Evolutionary conservation across 768 basidiomycete species (phyloP).

Genomic region (Rubroboletus satanas): DNA sequence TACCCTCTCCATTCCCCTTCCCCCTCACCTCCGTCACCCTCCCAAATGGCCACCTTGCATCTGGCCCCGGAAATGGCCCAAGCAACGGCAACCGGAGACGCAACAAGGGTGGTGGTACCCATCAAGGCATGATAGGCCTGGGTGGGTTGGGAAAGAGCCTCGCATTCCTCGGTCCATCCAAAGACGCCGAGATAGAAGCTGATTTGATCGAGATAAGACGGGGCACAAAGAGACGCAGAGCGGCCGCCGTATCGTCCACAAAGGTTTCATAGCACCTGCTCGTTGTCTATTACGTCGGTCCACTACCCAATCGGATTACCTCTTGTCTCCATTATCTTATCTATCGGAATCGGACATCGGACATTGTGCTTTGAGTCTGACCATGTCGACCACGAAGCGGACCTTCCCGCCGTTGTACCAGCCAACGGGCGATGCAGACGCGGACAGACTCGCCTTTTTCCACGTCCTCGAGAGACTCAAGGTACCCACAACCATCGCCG

Average conservation of each 20-base stretch:
- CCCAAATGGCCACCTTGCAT: slow-evolving; percentile 33
- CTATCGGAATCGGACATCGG: slow-evolving; percentile 21
- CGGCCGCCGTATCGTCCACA: slow-evolving; percentile 30
- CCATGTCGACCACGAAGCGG: slow-evolving; percentile 30
- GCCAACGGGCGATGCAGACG: slow-evolving; percentile 46
- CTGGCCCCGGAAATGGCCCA: slow-evolving; percentile 36
- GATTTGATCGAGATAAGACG: slow-evolving; percentile 78
- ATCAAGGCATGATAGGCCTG: slow-evolving; percentile 50
- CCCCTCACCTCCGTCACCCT: slow-evolving; percentile 58
- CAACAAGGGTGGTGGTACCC: slow-evolving; percentile 50
- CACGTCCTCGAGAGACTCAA: slow-evolving; percentile 88
- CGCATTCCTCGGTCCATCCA: slow-evolving; percentile 48
- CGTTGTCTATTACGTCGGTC: neutral
- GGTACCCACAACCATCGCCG: slow-evolving; percentile 40
- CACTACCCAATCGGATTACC: neutral
- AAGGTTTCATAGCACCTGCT: slow-evolving; percentile 25
- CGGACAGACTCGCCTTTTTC: slow-evolving; percentile 83
- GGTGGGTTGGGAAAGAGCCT: slow-evolving; percentile 77
- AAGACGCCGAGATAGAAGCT: slow-evolving; percentile 68
- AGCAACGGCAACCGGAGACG: slow-evolving; percentile 41
- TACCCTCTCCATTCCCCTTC: slow-evolving; percentile 81
- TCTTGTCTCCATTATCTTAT: slow-evolving; percentile 27
- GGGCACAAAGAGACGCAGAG: slow-evolving; percentile 56
- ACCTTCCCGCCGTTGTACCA: slow-evolving; percentile 59
- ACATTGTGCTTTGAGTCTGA: neutral